Evolutionary conservation across 2,329 filamentous ascomycete genomes (phyloP).

Genomic region (Talaromyces verruculosus): DNA sequence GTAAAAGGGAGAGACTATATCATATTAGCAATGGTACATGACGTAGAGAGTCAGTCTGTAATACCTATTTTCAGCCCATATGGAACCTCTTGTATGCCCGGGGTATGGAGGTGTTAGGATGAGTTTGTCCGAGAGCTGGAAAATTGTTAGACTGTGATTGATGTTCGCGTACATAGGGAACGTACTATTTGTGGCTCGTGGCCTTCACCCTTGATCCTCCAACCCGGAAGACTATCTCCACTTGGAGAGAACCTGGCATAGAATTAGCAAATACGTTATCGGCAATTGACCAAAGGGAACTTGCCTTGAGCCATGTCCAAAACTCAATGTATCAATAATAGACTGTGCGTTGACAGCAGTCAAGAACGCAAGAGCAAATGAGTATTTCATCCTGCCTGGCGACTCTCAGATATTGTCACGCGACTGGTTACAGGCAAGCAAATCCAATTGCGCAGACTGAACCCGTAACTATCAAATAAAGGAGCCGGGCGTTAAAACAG

Average conservation of each 20-base stretch:
- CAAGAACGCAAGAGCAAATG: conserved; percentile 45
- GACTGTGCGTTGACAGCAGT: conserved; percentile 62
- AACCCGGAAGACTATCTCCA: conserved; percentile 55
- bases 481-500: not conserved
- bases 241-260: conserved; percentile 60
- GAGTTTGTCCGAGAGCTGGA: conserved; percentile 76
- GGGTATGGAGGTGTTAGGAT: conserved; percentile 87
- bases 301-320: conserved; percentile 68
- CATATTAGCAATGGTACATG: not conserved
- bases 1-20: conserved; percentile 50
- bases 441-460: not conserved
- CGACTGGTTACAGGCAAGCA: conserved; percentile 7
- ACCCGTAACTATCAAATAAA: too few relatives aligned
- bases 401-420: not conserved
- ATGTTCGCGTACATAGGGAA: not conserved
- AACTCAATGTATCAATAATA: conserved; percentile 72
- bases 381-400: conserved; percentile 41
- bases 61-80: conserved; percentile 70
- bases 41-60: conserved; percentile 16
- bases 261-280: conserved; percentile 14
- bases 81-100: conserved; percentile 77
- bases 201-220: conserved; percentile 55
- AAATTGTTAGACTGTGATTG: conserved; percentile 22
- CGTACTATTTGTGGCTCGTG: conserved; percentile 54
- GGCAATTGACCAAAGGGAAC: not conserved